Base-by-base conservation (phyloP, 805 yeast genomes). In the Ogataea glucozyma region DNA sequence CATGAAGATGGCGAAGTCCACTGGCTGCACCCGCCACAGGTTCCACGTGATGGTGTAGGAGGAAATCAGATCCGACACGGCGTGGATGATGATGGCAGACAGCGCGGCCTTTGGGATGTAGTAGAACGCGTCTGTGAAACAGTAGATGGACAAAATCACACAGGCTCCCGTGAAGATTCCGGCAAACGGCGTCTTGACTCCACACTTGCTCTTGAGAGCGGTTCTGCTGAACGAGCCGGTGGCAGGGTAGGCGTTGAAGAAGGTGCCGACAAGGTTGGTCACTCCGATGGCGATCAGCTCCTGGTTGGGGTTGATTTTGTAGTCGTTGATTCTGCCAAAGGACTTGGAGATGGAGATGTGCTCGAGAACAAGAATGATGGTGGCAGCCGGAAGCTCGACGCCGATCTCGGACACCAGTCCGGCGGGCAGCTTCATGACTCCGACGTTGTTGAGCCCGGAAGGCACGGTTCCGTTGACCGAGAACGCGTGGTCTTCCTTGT, bases 161-260 rank as follows among this genome's bases (percentile, higher is more conserved):
- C 91, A 89, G 33, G 78, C 79, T 61, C 97, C 97, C 10, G 96
- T 86, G 65, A 82, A 85, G 31, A 88, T 74, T 69, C 97, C 96
- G 33, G 96, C 95, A 47, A 90, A 70, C 26, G 97, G 97, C 16
- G 97, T 90, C 60, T 89, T 79, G 34, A 90, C 97, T 62, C 96
- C 95, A 75, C 96, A 90, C 67, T 90, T 90, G 39, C 95, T 83
- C 68, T 91, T 90, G 57, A 90, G 75, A 6, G 97, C 97, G 33
- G 96, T 85, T 71, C 97, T 83, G 14, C 95, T 86, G 65, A 90
- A 90, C 1, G 97, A 90, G 34, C 97, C 97, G 4, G 97, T 90
- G 6, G 96, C 89, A 7, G 97, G 97, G 64, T 90, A 90, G 6
- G 97, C 96, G 58, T 79, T 76, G 77, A 90, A 90, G 61, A 89